Conservation (phyloP, 2,329 filamentous ascomycete genomes). For the Juglanconis juglandina region DNA sequence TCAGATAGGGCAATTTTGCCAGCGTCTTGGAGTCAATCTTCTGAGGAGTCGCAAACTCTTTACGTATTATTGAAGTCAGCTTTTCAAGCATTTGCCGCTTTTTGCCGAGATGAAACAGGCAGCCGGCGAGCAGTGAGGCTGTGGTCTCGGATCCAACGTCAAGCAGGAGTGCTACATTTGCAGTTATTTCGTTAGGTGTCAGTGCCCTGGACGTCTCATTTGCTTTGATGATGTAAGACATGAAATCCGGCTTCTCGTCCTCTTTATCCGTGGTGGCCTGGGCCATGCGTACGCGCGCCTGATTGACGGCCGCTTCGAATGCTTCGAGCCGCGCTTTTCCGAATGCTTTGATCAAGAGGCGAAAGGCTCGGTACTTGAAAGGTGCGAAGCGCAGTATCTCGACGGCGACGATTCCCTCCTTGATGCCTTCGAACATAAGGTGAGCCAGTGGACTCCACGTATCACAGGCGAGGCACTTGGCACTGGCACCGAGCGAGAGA, state of each 20-base stretch:
- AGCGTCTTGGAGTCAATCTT: conserved; percentile 31
- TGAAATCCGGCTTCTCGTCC: neutral
- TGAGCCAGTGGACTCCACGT: neutral
- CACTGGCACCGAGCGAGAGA: conserved; percentile 14
- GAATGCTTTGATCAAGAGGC: neutral
- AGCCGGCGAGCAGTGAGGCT: conserved; percentile 6
- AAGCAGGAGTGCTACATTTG: neutral
- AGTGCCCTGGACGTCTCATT: neutral
- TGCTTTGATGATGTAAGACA: neutral
- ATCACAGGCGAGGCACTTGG: neutral
- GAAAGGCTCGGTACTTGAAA: neutral
- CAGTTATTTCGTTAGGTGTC: neutral
- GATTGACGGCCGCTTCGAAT: neutral
- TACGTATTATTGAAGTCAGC: conserved; percentile 32
- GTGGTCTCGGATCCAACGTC: conserved; percentile 10
- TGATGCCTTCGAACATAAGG: neutral
- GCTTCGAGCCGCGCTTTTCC: neutral
- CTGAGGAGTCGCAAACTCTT: conserved; percentile 25
- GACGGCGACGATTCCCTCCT: neutral
- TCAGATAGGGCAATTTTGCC: conserved; percentile 29
- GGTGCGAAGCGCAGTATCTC: neutral
- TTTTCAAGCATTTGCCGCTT: conserved; percentile 25
- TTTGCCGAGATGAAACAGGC: conserved; percentile 10
- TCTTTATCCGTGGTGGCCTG: neutral
- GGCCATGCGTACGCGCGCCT: neutral